A percentile compares a stretch with the other conserved stretches of the same genome.
These are phyloP conservation scores for Agrocybe chaxingu DNA, from an alignment of 768 basidiomycete genomes.

Conservation along the genomic window DNA sequence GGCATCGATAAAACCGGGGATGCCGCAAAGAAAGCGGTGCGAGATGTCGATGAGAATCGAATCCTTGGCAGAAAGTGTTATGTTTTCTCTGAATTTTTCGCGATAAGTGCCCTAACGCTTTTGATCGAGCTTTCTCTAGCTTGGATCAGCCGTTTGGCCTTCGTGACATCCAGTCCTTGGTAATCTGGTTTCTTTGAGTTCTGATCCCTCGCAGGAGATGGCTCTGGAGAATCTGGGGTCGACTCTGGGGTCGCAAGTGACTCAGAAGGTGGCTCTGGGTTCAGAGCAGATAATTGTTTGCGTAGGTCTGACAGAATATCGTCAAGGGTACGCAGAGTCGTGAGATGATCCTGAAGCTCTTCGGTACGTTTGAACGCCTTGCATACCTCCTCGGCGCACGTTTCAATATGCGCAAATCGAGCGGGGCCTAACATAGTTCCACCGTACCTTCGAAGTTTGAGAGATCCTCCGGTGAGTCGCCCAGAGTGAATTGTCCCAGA, in stretches of 20 bases:
- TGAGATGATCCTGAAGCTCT: constrained; percentile 60
- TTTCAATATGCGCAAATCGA: constrained; percentile 76
- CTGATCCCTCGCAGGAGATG: no score
- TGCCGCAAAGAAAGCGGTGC: no score
- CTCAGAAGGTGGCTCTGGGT: background rate
- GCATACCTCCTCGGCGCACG: constrained; percentile 73
- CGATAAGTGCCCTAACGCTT: constrained; percentile 54
- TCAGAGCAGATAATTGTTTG: constrained; percentile 31
- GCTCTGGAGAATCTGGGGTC: no score
- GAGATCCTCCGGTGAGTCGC: background rate
- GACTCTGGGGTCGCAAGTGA: no score
- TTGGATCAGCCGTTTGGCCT: constrained; percentile 62
- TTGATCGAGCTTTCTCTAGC: constrained; percentile 70
- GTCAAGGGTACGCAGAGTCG: constrained; percentile 59
- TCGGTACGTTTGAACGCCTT: constrained; percentile 62
- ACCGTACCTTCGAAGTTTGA: constrained; percentile 57
- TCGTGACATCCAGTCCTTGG: constrained; percentile 52
- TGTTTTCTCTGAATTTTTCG: constrained; percentile 27
- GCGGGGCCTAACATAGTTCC: constrained; percentile 77
- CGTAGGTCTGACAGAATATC: constrained; percentile 57
- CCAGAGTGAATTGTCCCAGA: background rate
- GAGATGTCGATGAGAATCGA: no score
- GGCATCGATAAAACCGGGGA: no score
- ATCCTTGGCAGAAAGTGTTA: background rate
- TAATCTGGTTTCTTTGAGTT: constrained; percentile 43